These are phyloP conservation scores for Stephania yunnanensis DNA, from an alignment of 164 flowering plant genomes.

Conservation along the genomic window DNA sequence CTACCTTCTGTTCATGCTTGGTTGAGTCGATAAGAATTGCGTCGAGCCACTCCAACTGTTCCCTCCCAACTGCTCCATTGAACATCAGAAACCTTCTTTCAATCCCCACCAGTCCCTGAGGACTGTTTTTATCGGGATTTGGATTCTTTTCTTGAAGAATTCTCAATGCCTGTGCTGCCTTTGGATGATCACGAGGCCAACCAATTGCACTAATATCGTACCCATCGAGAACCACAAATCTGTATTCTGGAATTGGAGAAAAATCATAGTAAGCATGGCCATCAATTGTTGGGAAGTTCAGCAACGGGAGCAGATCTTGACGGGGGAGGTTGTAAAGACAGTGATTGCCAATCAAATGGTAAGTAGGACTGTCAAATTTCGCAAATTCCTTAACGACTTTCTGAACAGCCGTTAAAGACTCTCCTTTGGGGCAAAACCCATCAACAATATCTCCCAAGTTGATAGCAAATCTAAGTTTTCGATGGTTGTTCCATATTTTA, in stretches of 20 bases:
- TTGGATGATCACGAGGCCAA: constrained; percentile 80
- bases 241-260: constrained; percentile 64
- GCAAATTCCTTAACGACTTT: constrained; percentile 58
- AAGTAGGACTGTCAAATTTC: constrained; percentile 54
- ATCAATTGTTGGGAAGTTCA: constrained; percentile 49
- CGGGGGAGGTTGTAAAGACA: constrained; percentile 97
- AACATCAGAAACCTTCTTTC: constrained; percentile 83
- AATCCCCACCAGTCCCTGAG: constrained; percentile 49
- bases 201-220: constrained; percentile 92
- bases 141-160: constrained; percentile 67
- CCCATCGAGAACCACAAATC: constrained; percentile 85
- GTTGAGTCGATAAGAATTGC: constrained; percentile 56
- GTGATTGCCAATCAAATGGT: constrained; percentile 97
- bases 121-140: constrained; percentile 76
- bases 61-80: constrained; percentile 82
- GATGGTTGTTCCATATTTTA: constrained; percentile 53
- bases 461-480: constrained; percentile 50
- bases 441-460: constrained; percentile 93
- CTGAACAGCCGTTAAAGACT: constrained; percentile 50
- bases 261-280: constrained; percentile 73
- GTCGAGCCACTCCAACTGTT: constrained; percentile 76
- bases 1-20: constrained; percentile 50
- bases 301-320: constrained; percentile 46
- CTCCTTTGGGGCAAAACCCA: constrained; percentile 81
- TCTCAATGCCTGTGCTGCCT: constrained; percentile 44